Evolutionary conservation across 768 basidiomycete species (phyloP), one percentile per base, ranked within the genome.

Genomic region (Lentinula guzmanii): DNA sequence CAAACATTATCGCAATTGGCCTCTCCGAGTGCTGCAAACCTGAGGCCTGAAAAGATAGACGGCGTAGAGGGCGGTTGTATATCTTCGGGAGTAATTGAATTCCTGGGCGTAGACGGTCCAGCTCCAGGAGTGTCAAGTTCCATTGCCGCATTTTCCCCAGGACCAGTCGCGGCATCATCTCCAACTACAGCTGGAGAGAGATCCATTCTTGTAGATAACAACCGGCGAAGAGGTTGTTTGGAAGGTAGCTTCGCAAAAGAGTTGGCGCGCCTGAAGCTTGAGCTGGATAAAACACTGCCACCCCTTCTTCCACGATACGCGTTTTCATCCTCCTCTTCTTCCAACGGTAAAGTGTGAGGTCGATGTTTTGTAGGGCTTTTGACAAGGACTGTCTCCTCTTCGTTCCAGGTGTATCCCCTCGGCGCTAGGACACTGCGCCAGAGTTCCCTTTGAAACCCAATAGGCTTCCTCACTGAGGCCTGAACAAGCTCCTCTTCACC

Each of bases 351-450:
- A 41, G 64, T 64, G 2, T 66, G 64, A 13, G 66, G 58, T 21
- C 67, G 70, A 61, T 64, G 60, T 69, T 85, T 87, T 3, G 80
- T 78, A 1, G 87, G 86, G 62, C 84, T 88, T 24, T 83, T 80
- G 5, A 88, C 69, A 53, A 91, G 79, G 3, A 37, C 35, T 24
- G 62, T 35, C 64, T 82, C 79, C 8, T 85, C 83, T 21, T 76
- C 77, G 18, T 80, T 72, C 59, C 90, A 71, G 64, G 85, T 80
- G 70, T 86, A 90, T 9, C 90, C 90, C 8, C 90, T 82, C 31
- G 81, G 75, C 60, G 82, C 79, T 33, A 92, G 80, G 28, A 92
- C 82, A 63, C 80, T 80, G 54, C 82, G 78, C 90, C 90, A 92
- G 21, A 57, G 59, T 37, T 54, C 59, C 52, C 33, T 21, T 52